phyloP scores from a whole-genome alignment of 441 rosid species.

The Pelargonium australe region DNA sequence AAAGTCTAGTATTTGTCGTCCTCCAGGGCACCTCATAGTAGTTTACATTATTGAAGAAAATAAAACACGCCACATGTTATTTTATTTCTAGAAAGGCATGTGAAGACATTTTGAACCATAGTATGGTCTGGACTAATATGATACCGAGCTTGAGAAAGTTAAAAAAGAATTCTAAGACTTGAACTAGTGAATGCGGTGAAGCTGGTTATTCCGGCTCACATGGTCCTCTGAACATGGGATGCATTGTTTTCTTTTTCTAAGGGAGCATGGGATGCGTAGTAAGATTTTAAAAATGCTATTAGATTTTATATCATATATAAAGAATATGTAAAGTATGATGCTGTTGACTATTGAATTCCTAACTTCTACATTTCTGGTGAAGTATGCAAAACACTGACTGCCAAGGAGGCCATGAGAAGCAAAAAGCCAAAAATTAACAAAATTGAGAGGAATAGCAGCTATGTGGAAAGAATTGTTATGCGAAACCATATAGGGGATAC shows the following conservation, averaged over 20 bases:
- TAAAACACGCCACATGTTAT: too few species aligned
- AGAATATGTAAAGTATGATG: neutral
- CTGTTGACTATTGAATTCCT: too few species aligned
- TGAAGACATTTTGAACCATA: too few species aligned
- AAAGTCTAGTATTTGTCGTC: too few species aligned
- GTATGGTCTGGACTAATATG: too few species aligned
- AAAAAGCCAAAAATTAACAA: neutral
- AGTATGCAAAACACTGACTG: too few species aligned
- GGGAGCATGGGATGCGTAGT: neutral
- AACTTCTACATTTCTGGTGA: too few species aligned
- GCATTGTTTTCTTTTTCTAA: neutral
- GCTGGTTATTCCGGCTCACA: conserved; percentile 1
- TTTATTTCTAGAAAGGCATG: too few species aligned
- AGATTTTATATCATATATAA: conserved; percentile 1
- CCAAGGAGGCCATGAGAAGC: neutral
- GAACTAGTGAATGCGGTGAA: neutral
- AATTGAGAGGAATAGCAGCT: neutral
- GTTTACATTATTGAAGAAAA: too few species aligned
- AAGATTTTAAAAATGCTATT: neutral
- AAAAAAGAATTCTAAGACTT: too few species aligned
- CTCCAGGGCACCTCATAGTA: too few species aligned
- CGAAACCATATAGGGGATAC: neutral
- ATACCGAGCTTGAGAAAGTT: too few species aligned
- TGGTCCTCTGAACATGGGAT: conserved; percentile 5
- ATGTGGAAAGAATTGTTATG: neutral